Conservation (phyloP, 495 filamentous ascomycete genomes). For the Cercophora sp. region DNA sequence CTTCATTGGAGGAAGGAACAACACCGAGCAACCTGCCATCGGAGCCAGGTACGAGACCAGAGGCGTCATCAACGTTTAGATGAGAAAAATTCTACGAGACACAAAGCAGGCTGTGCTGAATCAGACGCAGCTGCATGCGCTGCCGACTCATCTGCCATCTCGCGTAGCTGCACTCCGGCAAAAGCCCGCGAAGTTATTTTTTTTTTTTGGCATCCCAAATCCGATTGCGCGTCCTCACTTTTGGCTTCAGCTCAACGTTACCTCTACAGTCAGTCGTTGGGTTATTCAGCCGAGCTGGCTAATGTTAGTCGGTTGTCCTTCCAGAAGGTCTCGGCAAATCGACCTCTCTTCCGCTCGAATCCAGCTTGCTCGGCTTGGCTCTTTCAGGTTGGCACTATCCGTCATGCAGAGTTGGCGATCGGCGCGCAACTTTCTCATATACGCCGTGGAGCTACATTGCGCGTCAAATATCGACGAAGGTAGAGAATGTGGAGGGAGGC, state of each 20-base stretch:
- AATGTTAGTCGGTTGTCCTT: conserved; percentile 14
- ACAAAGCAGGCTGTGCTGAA: not conserved
- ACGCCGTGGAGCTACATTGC: too few species aligned
- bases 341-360: not conserved
- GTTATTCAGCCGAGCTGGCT: conserved; percentile 32
- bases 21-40: not conserved
- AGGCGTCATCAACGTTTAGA: not conserved
- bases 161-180: conserved; percentile 4
- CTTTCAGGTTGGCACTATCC: too few species aligned
- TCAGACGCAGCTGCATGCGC: not conserved
- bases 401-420: too few species aligned
- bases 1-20: not conserved
- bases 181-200: not conserved
- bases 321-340: conserved; percentile 9
- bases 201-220: too few species aligned
- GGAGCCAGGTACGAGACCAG: not conserved
- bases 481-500: too few species aligned
- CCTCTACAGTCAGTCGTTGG: not conserved
- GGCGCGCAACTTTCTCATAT: too few species aligned
- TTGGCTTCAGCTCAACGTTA: conserved; percentile 16
- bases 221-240: conserved; percentile 7
- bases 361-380: too few species aligned
- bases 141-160: not conserved
- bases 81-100: conserved; percentile 1
- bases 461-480: too few species aligned